A percentile compares a stretch with the other conserved stretches of the same genome.
Conservation (phyloP, 2,329 filamentous ascomycete genomes). For the Meredithiella fracta region DNA sequence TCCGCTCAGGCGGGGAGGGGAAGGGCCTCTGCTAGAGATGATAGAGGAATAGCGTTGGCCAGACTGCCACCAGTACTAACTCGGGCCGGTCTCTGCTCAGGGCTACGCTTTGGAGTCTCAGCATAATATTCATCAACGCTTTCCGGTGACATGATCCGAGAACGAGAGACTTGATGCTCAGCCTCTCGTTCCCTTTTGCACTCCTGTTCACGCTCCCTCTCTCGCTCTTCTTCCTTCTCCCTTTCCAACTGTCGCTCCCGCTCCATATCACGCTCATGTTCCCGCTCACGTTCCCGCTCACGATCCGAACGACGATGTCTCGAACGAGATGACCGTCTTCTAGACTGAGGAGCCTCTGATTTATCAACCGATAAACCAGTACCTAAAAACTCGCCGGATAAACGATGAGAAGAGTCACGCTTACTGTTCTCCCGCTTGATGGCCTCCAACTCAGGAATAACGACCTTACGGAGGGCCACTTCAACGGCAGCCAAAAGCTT, state of each 20-base stretch:
- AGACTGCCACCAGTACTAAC: slow-evolving; percentile 23
- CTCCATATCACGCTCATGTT: background rate
- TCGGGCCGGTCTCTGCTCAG: slow-evolving; percentile 23
- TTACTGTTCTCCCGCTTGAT: slow-evolving; percentile 81
- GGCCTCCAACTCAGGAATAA: slow-evolving; percentile 79
- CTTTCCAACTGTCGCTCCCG: background rate
- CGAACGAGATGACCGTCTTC: slow-evolving; percentile 19
- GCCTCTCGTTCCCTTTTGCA: slow-evolving; percentile 29
- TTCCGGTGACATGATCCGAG: slow-evolving; percentile 3
- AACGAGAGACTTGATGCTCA: slow-evolving; percentile 24
- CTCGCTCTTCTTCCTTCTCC: background rate
- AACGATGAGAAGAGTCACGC: slow-evolving; percentile 46
- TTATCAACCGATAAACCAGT: slow-evolving; percentile 37
- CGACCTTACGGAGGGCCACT: slow-evolving; percentile 77
- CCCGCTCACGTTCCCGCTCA: background rate
- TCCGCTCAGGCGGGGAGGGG: slow-evolving; percentile 18
- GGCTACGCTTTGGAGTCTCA: slow-evolving; percentile 30
- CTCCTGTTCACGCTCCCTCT: background rate
- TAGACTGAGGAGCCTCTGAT: slow-evolving; percentile 31
- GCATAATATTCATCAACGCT: slow-evolving; percentile 13
- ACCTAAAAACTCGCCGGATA: slow-evolving; percentile 43
- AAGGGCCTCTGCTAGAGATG: slow-evolving; percentile 3
- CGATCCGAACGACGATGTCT: slow-evolving; percentile 18
- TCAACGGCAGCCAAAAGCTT: slow-evolving; percentile 83
- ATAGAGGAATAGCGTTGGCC: slow-evolving; percentile 23